Evolutionary conservation across 1,284 basidiomycete genomes (phyloP).

Genomic region (Volvariella surrecta): DNA sequence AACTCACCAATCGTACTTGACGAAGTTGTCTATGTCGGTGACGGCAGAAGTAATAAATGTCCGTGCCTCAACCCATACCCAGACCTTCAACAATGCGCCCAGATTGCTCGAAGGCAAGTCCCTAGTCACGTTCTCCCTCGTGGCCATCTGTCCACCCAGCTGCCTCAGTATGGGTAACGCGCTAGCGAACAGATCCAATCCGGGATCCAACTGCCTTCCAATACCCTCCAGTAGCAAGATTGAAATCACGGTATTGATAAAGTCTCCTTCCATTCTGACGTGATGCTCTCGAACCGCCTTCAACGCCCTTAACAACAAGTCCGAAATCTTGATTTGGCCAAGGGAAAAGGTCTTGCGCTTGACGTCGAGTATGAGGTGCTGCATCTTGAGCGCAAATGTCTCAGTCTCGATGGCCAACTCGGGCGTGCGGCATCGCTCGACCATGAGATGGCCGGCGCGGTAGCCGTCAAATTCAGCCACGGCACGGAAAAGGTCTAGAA

Average conservation of each 20-base stretch:
- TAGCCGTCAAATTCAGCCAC: constrained; percentile 97
- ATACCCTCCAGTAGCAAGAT: constrained; percentile 95
- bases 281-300: constrained; percentile 87
- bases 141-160: constrained; percentile 83
- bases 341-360: constrained; percentile 96
- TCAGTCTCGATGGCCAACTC: constrained; percentile 88
- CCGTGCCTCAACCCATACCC: constrained; percentile 88
- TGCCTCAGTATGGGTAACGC: constrained; percentile 87
- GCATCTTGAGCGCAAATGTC: constrained; percentile 95
- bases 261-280: constrained; percentile 98
- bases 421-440: constrained; percentile 90
- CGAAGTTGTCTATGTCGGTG: constrained; percentile 69
- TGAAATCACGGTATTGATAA: constrained; percentile 95
- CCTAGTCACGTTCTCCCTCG: constrained; percentile 59
- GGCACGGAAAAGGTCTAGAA: constrained; percentile 93
- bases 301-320: constrained; percentile 86
- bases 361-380: constrained; percentile 88
- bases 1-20: constrained; percentile 70
- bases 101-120: constrained; percentile 60
- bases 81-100: constrained; percentile 83
- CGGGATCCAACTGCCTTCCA: constrained; percentile 88
- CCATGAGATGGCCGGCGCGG: constrained; percentile 90
- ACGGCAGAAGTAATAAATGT: constrained; percentile 74
- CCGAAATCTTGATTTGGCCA: constrained; percentile 92
- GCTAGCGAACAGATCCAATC: constrained; percentile 89